Conservation (phyloP, 176 grass and related monocot genomes). For the Oryza meridionalis region DNA sequence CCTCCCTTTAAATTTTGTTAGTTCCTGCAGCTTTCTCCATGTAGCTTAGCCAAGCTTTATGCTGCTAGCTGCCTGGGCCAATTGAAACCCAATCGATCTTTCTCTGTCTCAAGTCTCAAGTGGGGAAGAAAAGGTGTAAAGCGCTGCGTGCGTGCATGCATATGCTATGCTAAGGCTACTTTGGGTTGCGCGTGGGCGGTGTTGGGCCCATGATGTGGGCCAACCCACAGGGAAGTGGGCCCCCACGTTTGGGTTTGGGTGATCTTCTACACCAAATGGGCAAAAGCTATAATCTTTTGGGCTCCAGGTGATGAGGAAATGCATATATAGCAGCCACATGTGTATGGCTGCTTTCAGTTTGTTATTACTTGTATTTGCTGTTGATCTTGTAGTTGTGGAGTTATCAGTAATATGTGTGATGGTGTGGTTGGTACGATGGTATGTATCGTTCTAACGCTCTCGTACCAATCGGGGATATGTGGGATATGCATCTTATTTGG, state of each 20-base stretch:
- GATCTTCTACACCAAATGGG: not conserved
- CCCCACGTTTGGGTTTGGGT: not conserved
- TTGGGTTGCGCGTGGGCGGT: constrained; percentile 25
- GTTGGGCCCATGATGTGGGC: constrained; percentile 7
- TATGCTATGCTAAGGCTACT: not conserved
- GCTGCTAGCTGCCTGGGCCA: not conserved
- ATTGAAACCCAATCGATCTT: not conserved
- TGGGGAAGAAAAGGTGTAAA: not conserved
- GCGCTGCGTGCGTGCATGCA: not conserved
- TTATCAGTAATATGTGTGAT: too few relatives aligned
- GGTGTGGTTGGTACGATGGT: too few relatives aligned
- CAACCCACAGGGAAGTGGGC: not conserved
- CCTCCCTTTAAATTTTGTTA: not conserved
- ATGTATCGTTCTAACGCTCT: too few relatives aligned
- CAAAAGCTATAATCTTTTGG: not conserved
- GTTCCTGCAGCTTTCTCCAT: not conserved
- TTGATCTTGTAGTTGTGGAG: too few relatives aligned
- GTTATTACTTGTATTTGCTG: too few relatives aligned
- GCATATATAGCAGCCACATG: too few relatives aligned
- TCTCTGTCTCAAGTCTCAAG: constrained; percentile 5
- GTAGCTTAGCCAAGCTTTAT: not conserved
- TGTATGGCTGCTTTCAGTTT: too few relatives aligned
- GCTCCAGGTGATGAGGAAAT: not conserved
- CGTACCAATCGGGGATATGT: too few relatives aligned
- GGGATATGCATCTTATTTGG: too few relatives aligned